These are phyloP conservation scores for Crucibulum parvulum DNA, from an alignment of 1,284 basidiomycete genomes.

Conservation along the genomic window DNA sequence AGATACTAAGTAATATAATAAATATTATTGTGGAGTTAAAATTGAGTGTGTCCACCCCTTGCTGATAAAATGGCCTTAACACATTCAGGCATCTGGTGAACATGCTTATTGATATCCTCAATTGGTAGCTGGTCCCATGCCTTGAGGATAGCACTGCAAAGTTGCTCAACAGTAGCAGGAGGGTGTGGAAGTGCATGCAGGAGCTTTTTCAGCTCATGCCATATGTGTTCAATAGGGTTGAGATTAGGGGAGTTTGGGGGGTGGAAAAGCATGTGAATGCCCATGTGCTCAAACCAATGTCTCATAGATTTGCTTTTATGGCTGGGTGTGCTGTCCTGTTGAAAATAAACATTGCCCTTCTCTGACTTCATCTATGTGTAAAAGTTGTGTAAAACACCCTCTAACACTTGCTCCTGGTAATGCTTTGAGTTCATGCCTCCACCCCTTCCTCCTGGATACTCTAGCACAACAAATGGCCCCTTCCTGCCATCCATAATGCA, in stretches of 20 bases:
- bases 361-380: background rate
- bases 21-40: too few species aligned
- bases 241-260: background rate
- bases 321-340: background rate
- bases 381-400: conserved; percentile 4
- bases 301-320: background rate
- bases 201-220: background rate
- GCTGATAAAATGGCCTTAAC: conserved; percentile 21
- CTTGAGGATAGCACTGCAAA: too few species aligned
- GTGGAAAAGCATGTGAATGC: background rate
- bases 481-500: too few species aligned
- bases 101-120: too few species aligned
- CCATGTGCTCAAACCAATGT: background rate
- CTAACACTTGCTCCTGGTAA: too few species aligned
- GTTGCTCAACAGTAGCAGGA: too few species aligned
- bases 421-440: too few species aligned
- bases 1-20: too few species aligned
- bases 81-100: conserved; percentile 13
- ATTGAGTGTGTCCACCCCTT: conserved; percentile 14
- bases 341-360: background rate
- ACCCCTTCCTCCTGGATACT: too few species aligned
- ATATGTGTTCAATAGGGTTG: background rate
- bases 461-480: too few species aligned
- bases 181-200: background rate
- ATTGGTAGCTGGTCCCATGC: too few species aligned